Percentiles rank a stretch among this genome's conserved stretches.
These are phyloP conservation scores for Cladophialophora chaetospira DNA, from an alignment of 2,329 filamentous ascomycete species.

Conservation along the genomic window DNA sequence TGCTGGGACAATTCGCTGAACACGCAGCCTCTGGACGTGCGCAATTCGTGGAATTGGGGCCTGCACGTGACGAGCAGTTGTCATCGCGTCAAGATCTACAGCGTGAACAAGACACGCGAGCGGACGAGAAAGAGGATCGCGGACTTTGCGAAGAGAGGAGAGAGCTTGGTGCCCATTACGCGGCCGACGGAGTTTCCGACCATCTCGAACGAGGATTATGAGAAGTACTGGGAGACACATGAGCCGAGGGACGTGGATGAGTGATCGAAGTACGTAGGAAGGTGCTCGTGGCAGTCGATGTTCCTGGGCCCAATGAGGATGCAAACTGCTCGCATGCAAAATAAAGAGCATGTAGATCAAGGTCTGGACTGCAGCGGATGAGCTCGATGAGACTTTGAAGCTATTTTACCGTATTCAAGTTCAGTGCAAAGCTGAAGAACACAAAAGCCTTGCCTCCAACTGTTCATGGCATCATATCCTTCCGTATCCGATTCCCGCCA, in stretches of 20 bases:
- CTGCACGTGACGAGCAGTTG: constrained; percentile 44
- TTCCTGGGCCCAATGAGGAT: too few relatives aligned
- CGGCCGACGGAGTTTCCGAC: constrained; percentile 37
- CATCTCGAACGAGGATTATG: constrained; percentile 38
- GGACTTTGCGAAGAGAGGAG: constrained; percentile 37
- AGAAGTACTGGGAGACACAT: constrained; percentile 37
- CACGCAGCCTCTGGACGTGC: constrained; percentile 59
- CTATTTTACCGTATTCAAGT: too few relatives aligned
- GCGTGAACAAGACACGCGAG: constrained; percentile 42
- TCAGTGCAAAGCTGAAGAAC: too few relatives aligned
- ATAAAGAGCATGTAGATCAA: too few relatives aligned
- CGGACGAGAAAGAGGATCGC: constrained; percentile 37
- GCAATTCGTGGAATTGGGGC: constrained; percentile 55
- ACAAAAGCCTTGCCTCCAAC: too few relatives aligned
- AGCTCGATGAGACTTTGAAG: too few relatives aligned
- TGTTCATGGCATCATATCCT: too few relatives aligned
- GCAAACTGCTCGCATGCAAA: too few relatives aligned
- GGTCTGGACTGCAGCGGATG: too few relatives aligned
- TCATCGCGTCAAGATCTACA: constrained; percentile 48
- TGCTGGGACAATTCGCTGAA: constrained; percentile 66
- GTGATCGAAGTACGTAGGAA: background rate
- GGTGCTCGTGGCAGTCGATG: too few relatives aligned
- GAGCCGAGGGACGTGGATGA: constrained; percentile 36
- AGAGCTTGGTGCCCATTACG: constrained; percentile 39
- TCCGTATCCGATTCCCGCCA: too few relatives aligned